These are phyloP conservation scores for Grammothele lineata DNA, from an alignment of 768 basidiomycete species.

Conservation along the genomic window DNA sequence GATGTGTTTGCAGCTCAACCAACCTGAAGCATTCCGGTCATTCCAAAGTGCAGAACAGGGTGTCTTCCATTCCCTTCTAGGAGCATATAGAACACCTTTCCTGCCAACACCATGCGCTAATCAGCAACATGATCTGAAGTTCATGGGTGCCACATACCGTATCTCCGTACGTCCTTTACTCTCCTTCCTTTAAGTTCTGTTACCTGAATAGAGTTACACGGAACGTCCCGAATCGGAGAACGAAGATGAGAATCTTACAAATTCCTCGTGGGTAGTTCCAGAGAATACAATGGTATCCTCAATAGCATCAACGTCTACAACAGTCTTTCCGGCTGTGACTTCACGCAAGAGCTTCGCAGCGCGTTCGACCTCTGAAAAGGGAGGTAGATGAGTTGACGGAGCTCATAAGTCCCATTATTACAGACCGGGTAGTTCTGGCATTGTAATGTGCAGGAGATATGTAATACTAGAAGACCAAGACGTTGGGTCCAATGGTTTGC, in stretches of 20 bases:
- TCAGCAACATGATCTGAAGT: no score
- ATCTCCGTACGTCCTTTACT: slow-evolving; percentile 45
- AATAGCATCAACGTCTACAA: slow-evolving; percentile 51
- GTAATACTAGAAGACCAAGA: no score
- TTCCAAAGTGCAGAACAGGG: slow-evolving; percentile 78
- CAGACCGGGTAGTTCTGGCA: slow-evolving; percentile 21
- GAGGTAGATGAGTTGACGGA: not conserved
- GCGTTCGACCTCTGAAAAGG: slow-evolving; percentile 60
- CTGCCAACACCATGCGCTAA: slow-evolving; percentile 24
- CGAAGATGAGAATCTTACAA: slow-evolving; percentile 50
- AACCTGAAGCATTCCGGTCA: slow-evolving; percentile 82
- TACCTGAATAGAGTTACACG: slow-evolving; percentile 33
- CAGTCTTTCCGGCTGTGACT: slow-evolving; percentile 48
- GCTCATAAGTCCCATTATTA: not conserved
- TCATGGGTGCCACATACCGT: slow-evolving; percentile 34
- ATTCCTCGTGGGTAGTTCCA: slow-evolving; percentile 50
- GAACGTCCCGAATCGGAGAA: not conserved
- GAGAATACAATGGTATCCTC: slow-evolving; percentile 64
- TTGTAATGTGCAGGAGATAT: no score
- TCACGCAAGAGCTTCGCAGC: slow-evolving; percentile 53
- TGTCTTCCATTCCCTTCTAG: slow-evolving; percentile 56
- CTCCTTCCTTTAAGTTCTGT: slow-evolving; percentile 48
- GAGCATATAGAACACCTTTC: slow-evolving; percentile 65
- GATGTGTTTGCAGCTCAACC: no score
- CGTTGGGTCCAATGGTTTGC: no score